Evolutionary conservation across 441 rosid species (phyloP), one percentile per base, ranked within the genome.

Genomic region (Cnidoscolus chayamansa): DNA sequence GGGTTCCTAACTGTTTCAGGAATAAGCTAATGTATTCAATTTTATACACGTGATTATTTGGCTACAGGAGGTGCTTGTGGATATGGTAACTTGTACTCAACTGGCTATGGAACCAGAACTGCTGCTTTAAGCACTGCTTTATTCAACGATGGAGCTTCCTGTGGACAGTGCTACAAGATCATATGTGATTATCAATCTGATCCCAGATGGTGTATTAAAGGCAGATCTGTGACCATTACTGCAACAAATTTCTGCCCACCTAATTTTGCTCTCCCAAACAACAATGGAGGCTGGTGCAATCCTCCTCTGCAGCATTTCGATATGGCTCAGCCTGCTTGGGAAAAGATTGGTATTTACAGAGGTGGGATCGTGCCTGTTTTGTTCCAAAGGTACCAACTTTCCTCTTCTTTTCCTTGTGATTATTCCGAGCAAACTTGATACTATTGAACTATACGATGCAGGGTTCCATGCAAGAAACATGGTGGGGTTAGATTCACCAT

Each of bases 181-280:
- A 85, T 85, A 72, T 89, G 93, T 68, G 85, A 74, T 11, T 73
- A 75, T 45, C 61, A 74, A 49, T 40, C 93, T 55, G 89, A 89
- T 43, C 75, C 85, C 0, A 57, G 53, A 48, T 89, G 93, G 93
- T 89, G 93, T 57, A 82, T 86, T 71, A 82, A 82, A 0, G 91
- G 93, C 31, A 58, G 74, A 6, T 87, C 91, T 67, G 77, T 89
- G 16, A 73, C 85, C 8, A 67, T 87, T 62, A 87, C 91, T 0
- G 91, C 90, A 6, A 87, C 91, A 4, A 89, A 89, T 78, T 89
- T 85, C 72, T 89, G 93, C 81, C 93, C 93, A 4, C 91, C 93
- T 0, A 88, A 88, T 76, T 88, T 16, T 47, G 93, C 90, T 0
- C 88, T 69, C 0, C 82, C 90, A 8, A 87, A 68, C 68, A 84